A percentile compares a stretch with the other conserved stretches of the same genome.
These are phyloP conservation scores for Inonotus hispidus DNA, from an alignment of 1,284 basidiomycete genomes.

Conservation along the genomic window DNA sequence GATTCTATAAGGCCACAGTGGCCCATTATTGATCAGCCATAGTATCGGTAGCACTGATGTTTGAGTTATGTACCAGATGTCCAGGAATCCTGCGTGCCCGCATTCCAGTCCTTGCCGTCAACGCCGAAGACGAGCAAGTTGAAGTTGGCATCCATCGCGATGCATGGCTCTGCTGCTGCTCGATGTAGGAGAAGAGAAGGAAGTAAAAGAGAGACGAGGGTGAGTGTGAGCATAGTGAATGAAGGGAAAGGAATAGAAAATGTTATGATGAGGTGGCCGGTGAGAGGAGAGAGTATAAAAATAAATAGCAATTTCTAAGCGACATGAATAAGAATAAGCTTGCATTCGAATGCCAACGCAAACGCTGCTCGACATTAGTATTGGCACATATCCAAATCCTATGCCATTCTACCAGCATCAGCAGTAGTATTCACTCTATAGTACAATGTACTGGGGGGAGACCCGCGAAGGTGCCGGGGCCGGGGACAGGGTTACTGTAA, in stretches of 20 bases:
- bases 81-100: slow-evolving; percentile 63
- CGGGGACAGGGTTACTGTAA: too few relatives aligned
- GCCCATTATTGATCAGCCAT: slow-evolving; percentile 32
- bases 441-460: too few relatives aligned
- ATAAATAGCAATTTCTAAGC: background rate
- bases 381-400: background rate
- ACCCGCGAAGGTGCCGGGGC: too few relatives aligned
- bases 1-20: slow-evolving; percentile 18
- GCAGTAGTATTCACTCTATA: background rate
- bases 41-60: background rate
- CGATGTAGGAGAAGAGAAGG: slow-evolving; percentile 27
- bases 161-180: slow-evolving; percentile 48
- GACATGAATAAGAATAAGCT: background rate
- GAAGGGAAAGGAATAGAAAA: background rate
- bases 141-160: slow-evolving; percentile 64
- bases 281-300: background rate
- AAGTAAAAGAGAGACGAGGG: slow-evolving; percentile 54
- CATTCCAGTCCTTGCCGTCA: slow-evolving; percentile 68
- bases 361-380: too few relatives aligned
- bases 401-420: background rate
- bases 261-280: too few relatives aligned
- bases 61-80: slow-evolving; percentile 42
- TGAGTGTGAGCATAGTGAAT: slow-evolving; percentile 36
- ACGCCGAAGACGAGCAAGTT: slow-evolving; percentile 72
- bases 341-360: too few relatives aligned